Evolutionary conservation across 805 yeast species (phyloP).

Genomic region (Candida pini): DNA sequence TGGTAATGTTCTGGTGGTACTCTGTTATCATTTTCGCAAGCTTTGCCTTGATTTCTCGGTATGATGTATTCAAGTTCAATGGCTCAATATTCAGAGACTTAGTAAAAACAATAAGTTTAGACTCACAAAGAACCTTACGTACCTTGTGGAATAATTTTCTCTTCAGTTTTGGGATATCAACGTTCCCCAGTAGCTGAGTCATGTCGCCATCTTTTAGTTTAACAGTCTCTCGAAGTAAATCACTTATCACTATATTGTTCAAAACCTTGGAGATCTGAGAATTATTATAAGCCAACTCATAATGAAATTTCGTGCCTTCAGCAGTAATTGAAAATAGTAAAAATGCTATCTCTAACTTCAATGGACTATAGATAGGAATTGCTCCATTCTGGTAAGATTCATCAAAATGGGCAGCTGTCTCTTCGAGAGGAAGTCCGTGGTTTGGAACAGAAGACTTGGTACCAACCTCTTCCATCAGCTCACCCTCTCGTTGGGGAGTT

Average conservation of each 20-base stretch:
- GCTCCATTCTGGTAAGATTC: not conserved
- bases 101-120: constrained; percentile 18
- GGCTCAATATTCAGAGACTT: constrained; percentile 18
- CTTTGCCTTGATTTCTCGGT: no score
- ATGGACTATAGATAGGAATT: constrained; percentile 1
- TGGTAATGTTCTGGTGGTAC: no score
- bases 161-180: constrained; percentile 8
- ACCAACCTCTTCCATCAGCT: no score
- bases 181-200: constrained; percentile 6
- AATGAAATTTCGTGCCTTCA: constrained; percentile 9
- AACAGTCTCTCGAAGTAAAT: constrained; percentile 11
- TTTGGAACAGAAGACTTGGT: no score
- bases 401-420: not conserved
- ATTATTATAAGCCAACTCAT: constrained; percentile 12
- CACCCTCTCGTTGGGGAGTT: no score
- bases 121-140: constrained; percentile 18
- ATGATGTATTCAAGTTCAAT: constrained; percentile 8
- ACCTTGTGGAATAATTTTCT: constrained; percentile 22
- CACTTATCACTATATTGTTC: constrained; percentile 8
- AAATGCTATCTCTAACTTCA: constrained; percentile 12
- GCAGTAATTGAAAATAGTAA: constrained; percentile 18
- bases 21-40: no score
- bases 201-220: constrained; percentile 7
- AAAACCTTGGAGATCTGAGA: constrained; percentile 10
- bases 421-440: no score